Conservation (phyloP, 805 yeast species). For the Candida arabinofermentans region DNA sequence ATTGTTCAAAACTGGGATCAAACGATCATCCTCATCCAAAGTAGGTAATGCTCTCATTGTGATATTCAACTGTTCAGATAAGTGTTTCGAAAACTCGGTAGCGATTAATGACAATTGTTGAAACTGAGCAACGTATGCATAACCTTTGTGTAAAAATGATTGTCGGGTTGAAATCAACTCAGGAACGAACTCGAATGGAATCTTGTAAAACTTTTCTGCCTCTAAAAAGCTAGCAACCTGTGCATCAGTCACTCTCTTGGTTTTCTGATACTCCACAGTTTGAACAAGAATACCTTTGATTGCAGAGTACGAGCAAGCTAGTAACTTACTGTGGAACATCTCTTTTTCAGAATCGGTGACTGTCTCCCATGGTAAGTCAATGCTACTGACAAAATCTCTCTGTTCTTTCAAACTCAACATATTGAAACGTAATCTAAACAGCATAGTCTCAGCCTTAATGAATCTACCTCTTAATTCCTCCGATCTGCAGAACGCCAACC, state of each 20-base stretch:
- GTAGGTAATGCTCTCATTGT: conserved; percentile 80
- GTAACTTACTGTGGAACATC: conserved; percentile 44
- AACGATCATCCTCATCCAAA: conserved; percentile 86
- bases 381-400: conserved; percentile 57
- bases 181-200: conserved; percentile 83
- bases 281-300: conserved; percentile 36
- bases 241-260: conserved; percentile 43
- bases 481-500: conserved; percentile 85
- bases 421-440: conserved; percentile 72
- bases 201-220: conserved; percentile 68
- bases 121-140: conserved; percentile 80
- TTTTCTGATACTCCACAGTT: conserved; percentile 25
- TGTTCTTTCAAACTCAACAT: conserved; percentile 64
- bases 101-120: conserved; percentile 70
- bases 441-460: conserved; percentile 64
- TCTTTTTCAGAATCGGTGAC: conserved; percentile 61
- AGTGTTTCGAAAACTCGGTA: conserved; percentile 57
- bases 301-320: conserved; percentile 48
- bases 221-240: conserved; percentile 47
- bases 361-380: conserved; percentile 69
- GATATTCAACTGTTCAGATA: conserved; percentile 49
- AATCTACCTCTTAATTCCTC: conserved; percentile 82
- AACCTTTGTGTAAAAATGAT: conserved; percentile 64
- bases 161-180: conserved; percentile 72
- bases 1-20: conserved; percentile 79